Base-by-base conservation (phyloP, 2,329 filamentous ascomycete species). In the Mollisia scopiformis region DNA sequence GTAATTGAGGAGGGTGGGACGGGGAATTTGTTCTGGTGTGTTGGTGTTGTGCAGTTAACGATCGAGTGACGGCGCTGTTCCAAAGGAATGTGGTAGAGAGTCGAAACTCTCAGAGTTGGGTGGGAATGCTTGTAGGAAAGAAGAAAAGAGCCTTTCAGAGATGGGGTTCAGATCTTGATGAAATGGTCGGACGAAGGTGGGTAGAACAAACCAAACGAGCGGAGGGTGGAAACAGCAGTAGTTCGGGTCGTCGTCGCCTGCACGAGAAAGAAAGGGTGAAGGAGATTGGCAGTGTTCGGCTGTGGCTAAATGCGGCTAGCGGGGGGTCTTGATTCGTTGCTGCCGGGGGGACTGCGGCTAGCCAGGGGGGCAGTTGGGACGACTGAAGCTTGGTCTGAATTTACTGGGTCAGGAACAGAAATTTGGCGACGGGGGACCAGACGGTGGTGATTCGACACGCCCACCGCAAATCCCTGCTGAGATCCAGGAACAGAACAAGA, bases 1-100 rank as follows among this genome's bases (percentile, higher is more conserved):
- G 50, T 49, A 47, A 47, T 47, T 47, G 43, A 47, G 43, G 43
- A 16, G 43, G 11, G 10, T 10, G 43, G 11, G 21, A 14, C 8
- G 51, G 28, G 50, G 52, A 53, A 33, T 51, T n/a, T n/a, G 31
- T 57, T 39, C 30, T 62, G 23, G 23, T 37, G 41, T 57, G 21
- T 51, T 43, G 52, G 46, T 55, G 27, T 30, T 41, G 19, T 47
- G 43, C 43, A 27, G 21, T 5, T n/a, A 25, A 27, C 43, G 43
- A 10, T 25, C 37, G 37, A 19, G 25, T 28, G 43, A 47, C 16
- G 57, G 62, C 63, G 69, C 67, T 67, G 65, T 73, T 74, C 72
- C 71, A 74, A 74, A 74, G 63, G 72, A 74, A 71, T 73, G 72
- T 74, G 72, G 68, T 71, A 70, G 72, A 74, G 72, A 71, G 71